Percentiles rank a stretch among this genome's conserved stretches.
Conservation (phyloP, 768 basidiomycete species). For the Leucocoprinus birnbaumii region DNA sequence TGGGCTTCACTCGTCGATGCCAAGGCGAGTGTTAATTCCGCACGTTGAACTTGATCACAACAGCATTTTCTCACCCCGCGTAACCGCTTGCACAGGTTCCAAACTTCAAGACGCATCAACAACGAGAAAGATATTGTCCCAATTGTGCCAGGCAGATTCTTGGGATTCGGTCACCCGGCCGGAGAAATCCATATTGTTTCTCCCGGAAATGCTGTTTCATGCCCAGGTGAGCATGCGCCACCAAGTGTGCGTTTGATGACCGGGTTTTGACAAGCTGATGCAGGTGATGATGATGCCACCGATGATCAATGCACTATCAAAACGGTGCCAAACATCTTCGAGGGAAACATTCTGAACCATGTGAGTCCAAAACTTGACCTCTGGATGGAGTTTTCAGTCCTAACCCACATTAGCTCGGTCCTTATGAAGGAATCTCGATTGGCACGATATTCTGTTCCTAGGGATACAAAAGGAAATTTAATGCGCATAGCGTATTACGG, state of each 20-base stretch:
- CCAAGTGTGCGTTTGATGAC: neutral
- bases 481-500: neutral
- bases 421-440: conserved; percentile 50
- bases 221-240: conserved; percentile 26
- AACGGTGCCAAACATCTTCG: conserved; percentile 52
- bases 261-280: neutral
- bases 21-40: conserved; percentile 24
- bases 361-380: conserved; percentile 19
- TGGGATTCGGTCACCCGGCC: conserved; percentile 50
- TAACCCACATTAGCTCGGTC: conserved; percentile 36
- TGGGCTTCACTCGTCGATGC: conserved; percentile 50
- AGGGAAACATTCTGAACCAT: conserved; percentile 51
- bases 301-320: conserved; percentile 51
- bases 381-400: neutral
- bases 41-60: neutral
- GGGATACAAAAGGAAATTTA: neutral
- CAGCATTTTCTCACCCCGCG: neutral
- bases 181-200: conserved; percentile 54
- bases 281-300: conserved; percentile 51
- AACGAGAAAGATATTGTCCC: conserved; percentile 47
- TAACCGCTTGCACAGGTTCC: conserved; percentile 21
- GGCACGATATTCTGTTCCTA: conserved; percentile 41
- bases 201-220: conserved; percentile 31
- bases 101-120: conserved; percentile 37
- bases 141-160: conserved; percentile 48